Evolutionary conservation across 345 rosid species (phyloP).

Genomic region (Eucalyptus grandis): DNA sequence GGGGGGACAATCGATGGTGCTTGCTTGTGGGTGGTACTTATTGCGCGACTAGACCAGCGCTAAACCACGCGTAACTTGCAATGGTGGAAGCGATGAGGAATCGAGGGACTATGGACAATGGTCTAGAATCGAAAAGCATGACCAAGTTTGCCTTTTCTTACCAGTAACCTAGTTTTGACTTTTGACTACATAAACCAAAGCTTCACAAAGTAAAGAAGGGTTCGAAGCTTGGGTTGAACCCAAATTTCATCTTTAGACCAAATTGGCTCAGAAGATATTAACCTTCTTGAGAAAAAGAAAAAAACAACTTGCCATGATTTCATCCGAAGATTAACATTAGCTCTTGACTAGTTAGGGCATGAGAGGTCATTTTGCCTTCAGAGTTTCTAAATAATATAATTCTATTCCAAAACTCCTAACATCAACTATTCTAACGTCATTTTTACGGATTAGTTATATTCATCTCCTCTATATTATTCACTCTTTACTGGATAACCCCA

Average conservation of each 20-base stretch:
- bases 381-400: no score
- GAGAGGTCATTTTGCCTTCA: no score
- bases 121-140: neutral
- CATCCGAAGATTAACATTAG: no score
- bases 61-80: neutral
- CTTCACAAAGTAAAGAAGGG: neutral
- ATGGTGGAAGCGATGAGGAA: neutral
- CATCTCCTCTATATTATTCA: no score
- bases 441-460: fast-evolving
- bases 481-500: no score
- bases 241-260: neutral
- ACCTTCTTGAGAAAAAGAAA: neutral
- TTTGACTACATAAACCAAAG: neutral
- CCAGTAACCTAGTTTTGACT: neutral
- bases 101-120: neutral
- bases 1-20: neutral
- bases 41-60: neutral
- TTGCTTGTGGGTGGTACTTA: neutral
- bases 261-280: neutral
- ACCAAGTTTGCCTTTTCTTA: neutral
- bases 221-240: neutral
- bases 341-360: no score
- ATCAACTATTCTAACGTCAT: no score
- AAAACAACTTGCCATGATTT: no score
- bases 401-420: fast-evolving